Evolutionary conservation across 1,284 basidiomycete genomes (phyloP).

Genomic region (Grifola frondosa): DNA sequence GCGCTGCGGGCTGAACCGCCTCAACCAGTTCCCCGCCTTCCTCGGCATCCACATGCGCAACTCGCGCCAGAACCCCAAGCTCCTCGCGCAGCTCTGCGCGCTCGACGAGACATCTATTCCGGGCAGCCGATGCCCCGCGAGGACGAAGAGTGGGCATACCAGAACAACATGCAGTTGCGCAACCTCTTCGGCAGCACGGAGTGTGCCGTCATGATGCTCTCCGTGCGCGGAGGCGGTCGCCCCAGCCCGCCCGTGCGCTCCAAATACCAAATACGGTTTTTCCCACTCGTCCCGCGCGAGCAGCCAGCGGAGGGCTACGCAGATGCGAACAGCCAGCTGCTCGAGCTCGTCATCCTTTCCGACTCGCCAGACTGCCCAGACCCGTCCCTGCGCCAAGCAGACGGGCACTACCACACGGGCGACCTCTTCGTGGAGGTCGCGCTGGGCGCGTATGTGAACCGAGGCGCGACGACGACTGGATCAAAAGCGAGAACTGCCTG

Average conservation of each 20-base stretch:
- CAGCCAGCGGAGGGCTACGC: conserved; percentile 55
- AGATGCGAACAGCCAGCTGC: conserved; percentile 47
- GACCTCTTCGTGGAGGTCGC: conserved; percentile 64
- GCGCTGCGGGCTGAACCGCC: conserved; percentile 61
- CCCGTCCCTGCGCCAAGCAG: conserved; percentile 47
- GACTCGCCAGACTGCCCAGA: conserved; percentile 68
- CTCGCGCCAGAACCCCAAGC: conserved; percentile 55
- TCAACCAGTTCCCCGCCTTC: conserved; percentile 70
- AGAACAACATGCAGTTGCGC: conserved; percentile 55
- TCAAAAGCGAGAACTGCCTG: conserved; percentile 69
- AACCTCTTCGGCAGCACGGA: conserved; percentile 76
- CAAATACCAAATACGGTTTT: conserved; percentile 33
- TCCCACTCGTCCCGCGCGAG: too few species aligned
- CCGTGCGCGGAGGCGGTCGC: conserved; percentile 45
- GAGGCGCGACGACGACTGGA: conserved; percentile 75
- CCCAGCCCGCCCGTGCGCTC: conserved; percentile 30
- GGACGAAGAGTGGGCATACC: conserved; percentile 63
- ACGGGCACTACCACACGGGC: conserved; percentile 72
- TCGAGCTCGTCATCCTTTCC: conserved; percentile 63
- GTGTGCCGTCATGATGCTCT: conserved; percentile 63
- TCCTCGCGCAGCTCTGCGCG: conserved; percentile 51
- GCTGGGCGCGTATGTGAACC: conserved; percentile 54
- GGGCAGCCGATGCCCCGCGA: conserved; percentile 62
- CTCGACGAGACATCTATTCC: conserved; percentile 60
- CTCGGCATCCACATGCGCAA: conserved; percentile 59